Evolutionary conservation across 208 protist species (phyloP).

Genomic region (Angomonas desouzai): DNA sequence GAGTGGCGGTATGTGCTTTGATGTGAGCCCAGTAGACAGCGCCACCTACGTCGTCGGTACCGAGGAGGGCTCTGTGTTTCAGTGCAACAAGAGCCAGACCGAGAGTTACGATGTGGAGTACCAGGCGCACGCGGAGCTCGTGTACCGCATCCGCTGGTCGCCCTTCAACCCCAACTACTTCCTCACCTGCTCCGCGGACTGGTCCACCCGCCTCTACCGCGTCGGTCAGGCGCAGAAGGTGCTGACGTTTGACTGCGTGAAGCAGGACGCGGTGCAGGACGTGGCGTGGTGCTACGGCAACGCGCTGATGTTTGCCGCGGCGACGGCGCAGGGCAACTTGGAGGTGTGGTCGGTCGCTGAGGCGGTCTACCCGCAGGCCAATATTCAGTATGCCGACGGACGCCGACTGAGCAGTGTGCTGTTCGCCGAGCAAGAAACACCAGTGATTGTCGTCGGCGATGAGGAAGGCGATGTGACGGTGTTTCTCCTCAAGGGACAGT

Average conservation of each 20-base stretch:
- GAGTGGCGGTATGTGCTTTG: conserved; percentile 92
- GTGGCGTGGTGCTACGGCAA: conserved; percentile 91
- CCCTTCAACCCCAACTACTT: conserved; percentile 90
- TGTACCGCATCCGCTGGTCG: conserved; percentile 93
- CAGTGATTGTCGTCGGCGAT: conserved; percentile 87
- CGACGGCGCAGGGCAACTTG: conserved; percentile 79
- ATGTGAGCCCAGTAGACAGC: conserved; percentile 86
- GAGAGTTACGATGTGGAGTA: conserved; percentile 95
- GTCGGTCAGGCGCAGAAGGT: conserved; percentile 54
- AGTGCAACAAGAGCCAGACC: conserved; percentile 95
- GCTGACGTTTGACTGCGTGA: conserved; percentile 80
- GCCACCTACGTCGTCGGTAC: conserved; percentile 94
- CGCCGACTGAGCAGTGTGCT: conserved; percentile 70
- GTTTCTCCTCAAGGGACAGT: conserved; percentile 37
- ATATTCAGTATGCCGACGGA: conserved; percentile 63
- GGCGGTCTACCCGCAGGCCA: conserved; percentile 63
- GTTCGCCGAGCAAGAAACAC: conserved; percentile 84
- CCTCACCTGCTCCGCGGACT: conserved; percentile 95
- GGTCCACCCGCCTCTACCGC: conserved; percentile 92
- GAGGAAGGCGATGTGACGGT: conserved; percentile 88
- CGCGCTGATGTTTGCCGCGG: conserved; percentile 91
- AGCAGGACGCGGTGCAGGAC: conserved; percentile 90
- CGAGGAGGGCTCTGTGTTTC: conserved; percentile 94
- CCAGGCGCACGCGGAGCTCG: conserved; percentile 88
- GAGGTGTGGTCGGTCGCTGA: conserved; percentile 80